Evolutionary conservation across 108 stramenopile species (phyloP).

Genomic region (Pseudonitzschia delicatissima): DNA sequence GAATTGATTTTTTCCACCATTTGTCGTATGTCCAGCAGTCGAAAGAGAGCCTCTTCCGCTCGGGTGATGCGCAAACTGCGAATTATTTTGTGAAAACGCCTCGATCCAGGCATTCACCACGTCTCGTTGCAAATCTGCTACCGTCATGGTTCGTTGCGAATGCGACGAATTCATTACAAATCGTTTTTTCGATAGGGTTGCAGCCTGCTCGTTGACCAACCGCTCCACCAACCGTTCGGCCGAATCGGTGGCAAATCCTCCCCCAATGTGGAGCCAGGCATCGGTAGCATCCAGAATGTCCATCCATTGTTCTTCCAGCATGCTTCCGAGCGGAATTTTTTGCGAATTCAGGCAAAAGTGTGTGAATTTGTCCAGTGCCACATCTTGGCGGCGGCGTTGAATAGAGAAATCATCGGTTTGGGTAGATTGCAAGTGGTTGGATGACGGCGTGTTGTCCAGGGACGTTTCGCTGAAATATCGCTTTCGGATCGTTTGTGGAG

Average conservation of each 20-base stretch:
- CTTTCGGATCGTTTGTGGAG: no score
- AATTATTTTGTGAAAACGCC: background rate
- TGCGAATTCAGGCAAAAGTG: conserved; percentile 14
- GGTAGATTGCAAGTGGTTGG: no score
- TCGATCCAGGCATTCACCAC: conserved; percentile 22
- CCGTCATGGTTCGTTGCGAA: background rate
- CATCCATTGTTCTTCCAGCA: conserved; percentile 15
- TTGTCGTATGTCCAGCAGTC: background rate
- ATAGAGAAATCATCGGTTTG: no score
- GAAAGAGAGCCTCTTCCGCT: conserved; percentile 1
- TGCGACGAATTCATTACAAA: background rate
- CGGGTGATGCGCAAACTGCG: conserved; percentile 10
- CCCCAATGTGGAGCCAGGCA: conserved; percentile 10
- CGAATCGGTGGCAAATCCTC: conserved; percentile 15
- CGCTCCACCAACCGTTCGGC: conserved; percentile 19
- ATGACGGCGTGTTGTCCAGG: no score
- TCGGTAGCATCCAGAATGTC: conserved; percentile 22
- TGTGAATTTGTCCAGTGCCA: conserved; percentile 20
- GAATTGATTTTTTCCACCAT: background rate
- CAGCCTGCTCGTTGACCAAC: conserved; percentile 15
- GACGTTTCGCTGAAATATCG: no score
- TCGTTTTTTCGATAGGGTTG: background rate
- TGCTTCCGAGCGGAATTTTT: conserved; percentile 23
- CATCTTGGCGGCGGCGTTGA: conserved; percentile 6
- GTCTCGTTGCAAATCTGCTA: conserved; percentile 5